These are phyloP conservation scores for Ophiocordyceps unilateralis DNA, from an alignment of 2,329 filamentous ascomycete species.

Conservation along the genomic window DNA sequence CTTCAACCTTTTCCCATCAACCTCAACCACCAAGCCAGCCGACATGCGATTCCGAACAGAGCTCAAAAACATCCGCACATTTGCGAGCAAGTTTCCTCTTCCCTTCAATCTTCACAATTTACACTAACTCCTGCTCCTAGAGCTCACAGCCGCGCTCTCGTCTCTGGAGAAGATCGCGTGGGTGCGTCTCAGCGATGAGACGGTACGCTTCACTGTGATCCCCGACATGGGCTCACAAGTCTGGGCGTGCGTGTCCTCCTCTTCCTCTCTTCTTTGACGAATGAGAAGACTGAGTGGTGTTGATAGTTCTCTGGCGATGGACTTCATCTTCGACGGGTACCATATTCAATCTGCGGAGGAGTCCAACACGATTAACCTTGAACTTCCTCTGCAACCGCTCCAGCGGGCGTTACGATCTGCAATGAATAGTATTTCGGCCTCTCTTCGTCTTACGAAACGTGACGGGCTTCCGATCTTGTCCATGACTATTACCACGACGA, in stretches of 20 bases:
- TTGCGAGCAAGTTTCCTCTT: neutral
- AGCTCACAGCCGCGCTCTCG: constrained; percentile 45
- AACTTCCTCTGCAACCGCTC: constrained; percentile 75
- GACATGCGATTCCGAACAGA: constrained; percentile 51
- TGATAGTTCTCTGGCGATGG: constrained; percentile 41
- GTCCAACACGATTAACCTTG: constrained; percentile 86
- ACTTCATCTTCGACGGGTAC: constrained; percentile 78
- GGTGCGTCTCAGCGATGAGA: constrained; percentile 75
- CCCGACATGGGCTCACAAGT: constrained; percentile 91
- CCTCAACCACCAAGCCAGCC: constrained; percentile 1
- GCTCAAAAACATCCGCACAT: constrained; percentile 45
- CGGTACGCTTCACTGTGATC: constrained; percentile 86
- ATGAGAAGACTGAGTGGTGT: neutral
- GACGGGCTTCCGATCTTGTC: constrained; percentile 73
- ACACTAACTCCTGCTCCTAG: constrained; percentile 15
- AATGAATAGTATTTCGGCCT: constrained; percentile 61
- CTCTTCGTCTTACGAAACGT: constrained; percentile 83
- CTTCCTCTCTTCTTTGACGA: neutral
- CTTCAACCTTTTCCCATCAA: too few species aligned
- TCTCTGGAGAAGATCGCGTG: constrained; percentile 71
- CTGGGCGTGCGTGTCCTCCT: constrained; percentile 54
- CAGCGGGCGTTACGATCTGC: constrained; percentile 87
- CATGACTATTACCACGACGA: constrained; percentile 73
- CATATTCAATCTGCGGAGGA: constrained; percentile 68
- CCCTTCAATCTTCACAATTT: neutral